These are phyloP conservation scores for Cladosporium sp. DNA, from an alignment of 2,329 filamentous ascomycete species.

Conservation along the genomic window DNA sequence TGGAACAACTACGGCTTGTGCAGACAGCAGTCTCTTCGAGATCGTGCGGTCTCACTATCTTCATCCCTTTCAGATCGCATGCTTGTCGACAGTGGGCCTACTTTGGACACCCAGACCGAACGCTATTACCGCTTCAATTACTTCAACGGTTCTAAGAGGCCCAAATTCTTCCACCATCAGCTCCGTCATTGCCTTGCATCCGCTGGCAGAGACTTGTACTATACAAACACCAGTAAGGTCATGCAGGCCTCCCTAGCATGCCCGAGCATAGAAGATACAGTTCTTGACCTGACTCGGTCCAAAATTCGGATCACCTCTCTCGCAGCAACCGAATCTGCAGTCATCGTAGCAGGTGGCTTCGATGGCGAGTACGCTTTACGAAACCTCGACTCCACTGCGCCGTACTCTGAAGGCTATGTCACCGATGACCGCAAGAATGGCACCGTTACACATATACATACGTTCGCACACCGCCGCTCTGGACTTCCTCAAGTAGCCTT, in stretches of 20 bases:
- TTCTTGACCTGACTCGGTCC: conserved; percentile 47
- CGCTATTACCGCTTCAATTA: conserved; percentile 25
- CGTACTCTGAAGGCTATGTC: conserved; percentile 42
- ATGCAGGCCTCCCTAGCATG: conserved; percentile 47
- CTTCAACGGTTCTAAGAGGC: conserved; percentile 40
- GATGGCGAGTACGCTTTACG: conserved; percentile 54
- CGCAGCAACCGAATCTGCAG: conserved; percentile 33
- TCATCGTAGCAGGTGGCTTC: conserved; percentile 55
- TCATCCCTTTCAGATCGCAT: not conserved
- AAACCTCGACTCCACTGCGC: conserved; percentile 32
- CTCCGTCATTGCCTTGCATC: conserved; percentile 55
- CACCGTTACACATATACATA: conserved; percentile 58
- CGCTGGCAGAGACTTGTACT: conserved; percentile 52
- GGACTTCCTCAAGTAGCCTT: conserved; percentile 50
- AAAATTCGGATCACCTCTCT: conserved; percentile 51
- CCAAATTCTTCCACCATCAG: conserved; percentile 55
- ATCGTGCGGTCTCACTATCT: not conserved
- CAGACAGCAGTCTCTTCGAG: conserved; percentile 15
- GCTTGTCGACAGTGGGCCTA: not conserved
- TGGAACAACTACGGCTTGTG: conserved; percentile 29
- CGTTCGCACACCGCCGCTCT: conserved; percentile 44
- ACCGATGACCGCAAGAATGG: conserved; percentile 45
- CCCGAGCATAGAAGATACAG: conserved; percentile 36
- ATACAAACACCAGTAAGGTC: conserved; percentile 46
- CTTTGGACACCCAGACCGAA: conserved; percentile 12